Conservation (phyloP, 164 flowering plant genomes). For the Malania oleifera region DNA sequence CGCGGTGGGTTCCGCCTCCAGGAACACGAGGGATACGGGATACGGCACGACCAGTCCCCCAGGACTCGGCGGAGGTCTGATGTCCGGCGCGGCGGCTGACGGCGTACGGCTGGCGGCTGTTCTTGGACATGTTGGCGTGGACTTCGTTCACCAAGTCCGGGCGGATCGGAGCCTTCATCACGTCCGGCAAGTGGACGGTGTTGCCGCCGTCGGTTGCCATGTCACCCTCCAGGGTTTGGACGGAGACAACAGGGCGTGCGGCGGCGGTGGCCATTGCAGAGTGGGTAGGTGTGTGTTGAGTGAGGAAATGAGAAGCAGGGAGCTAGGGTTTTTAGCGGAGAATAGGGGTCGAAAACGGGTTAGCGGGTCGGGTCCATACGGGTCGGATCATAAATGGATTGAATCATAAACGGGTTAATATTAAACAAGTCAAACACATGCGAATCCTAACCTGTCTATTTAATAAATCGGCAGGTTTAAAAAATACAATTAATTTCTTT, state of each 20-base stretch:
- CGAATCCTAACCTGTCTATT: too few relatives aligned
- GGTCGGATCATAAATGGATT: too few relatives aligned
- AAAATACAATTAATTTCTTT: too few relatives aligned
- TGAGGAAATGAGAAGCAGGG: constrained; percentile 1
- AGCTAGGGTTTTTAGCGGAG: constrained; percentile 26
- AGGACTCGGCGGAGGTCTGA: constrained; percentile 94
- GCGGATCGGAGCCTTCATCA: constrained; percentile 73
- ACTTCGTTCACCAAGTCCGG: constrained; percentile 73
- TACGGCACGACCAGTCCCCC: constrained; percentile 96
- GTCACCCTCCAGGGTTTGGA: constrained; percentile 56
- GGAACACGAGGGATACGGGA: constrained; percentile 96
- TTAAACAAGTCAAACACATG: too few relatives aligned
- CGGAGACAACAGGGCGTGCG: constrained; percentile 63
- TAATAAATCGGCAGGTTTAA: too few relatives aligned
- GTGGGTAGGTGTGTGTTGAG: not conserved
- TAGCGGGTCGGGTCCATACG: too few relatives aligned
- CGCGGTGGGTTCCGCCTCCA: constrained; percentile 95
- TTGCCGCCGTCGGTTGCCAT: constrained; percentile 56
- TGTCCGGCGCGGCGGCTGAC: constrained; percentile 70
- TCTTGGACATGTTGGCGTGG: constrained; percentile 70
- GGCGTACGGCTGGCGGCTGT: constrained; percentile 86
- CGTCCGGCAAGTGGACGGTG: constrained; percentile 62
- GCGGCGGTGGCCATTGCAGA: constrained; percentile 53
- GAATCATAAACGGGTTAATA: too few relatives aligned
- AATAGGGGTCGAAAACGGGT: too few relatives aligned